Evolutionary conservation across 768 basidiomycete genomes (phyloP), one percentile per base, ranked within the genome.

Genomic region (Rhizopogon sp.): DNA sequence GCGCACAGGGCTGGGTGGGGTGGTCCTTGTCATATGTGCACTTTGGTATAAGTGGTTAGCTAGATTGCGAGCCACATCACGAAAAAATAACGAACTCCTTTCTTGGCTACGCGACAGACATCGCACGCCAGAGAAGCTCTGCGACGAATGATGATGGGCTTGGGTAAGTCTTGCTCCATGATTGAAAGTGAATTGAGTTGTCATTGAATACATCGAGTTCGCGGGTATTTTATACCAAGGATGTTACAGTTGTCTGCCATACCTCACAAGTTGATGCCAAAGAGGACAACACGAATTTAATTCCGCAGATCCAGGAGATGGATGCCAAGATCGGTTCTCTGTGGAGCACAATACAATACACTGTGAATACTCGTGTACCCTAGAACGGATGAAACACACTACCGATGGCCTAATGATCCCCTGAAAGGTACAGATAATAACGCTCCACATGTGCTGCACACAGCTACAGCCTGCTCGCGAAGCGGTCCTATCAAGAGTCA

Each of bases 1-100:
- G 64, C 55, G 55, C 46, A 33, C 66, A 68, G 39, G 64, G 57
- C 4, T 45, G 54, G 57, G 47, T 22, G 1, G 47, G 47, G 22
- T 64, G 57, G 20, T 40, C 45, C 22, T 22, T 52, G 17, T 58
- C 62, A 9, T 56, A 69, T 20, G 62, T 55, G 3, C 47, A 49
- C 47, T 49, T 49, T 16, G 35, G 22, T 6, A 37, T 37, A 11
- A 10, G 3, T 25, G 3, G 17, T 49, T 25, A 49, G 47, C 35
- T 37, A 10, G 8, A 16, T 9, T 49, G 9, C 47, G 39, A 49
- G 8, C 33, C 1, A 35, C 20, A 7, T 33, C 16, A 40, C 35
- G 14, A 25, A 37, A 37, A 37, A 49, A 5, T 25, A 9, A n/a
- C 47, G 9, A 37, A 49, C 47, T 25, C 5, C 22, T 37, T 49